Evolutionary conservation across 1,284 basidiomycete genomes (phyloP), one percentile per base, ranked within the genome.

Genomic region (Coniferiporia sulphurascens): DNA sequence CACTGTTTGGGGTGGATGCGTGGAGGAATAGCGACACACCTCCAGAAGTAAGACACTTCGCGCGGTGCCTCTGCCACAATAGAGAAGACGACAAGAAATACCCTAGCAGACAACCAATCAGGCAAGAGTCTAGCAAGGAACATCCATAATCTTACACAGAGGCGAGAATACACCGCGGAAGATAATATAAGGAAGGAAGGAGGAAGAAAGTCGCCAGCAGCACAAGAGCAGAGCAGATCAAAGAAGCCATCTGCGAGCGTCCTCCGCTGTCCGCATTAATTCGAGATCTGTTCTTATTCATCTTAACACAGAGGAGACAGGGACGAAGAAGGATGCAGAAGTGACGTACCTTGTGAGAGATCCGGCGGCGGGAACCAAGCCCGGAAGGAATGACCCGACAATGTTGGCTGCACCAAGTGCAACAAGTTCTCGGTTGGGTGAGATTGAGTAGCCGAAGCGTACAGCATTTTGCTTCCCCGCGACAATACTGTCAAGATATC

Each of bases 341-440:
- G 27, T 5, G 27, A 27, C 68, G 56, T 56, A 86, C 86, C 89
- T 79, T 0, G 95, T 93, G 63, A 96, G 93, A 1, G 89, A 91
- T 1, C 94, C 94, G 69, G 87, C 95, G 0, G 92, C 91, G 1
- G 94, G 93, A 3, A 97, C 76, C 0, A 89, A 89, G 0, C 94
- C 94, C 3, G 91, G 89, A 57, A 96, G 74, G 66, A 94, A 88
- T 0, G 91, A 89, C 0, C 80, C 85, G 1, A 76, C 80, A 22
- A 97, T 75, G 70, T 98, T 98, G 4, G 86, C 84, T 12, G 88
- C 85, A 51, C 92, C 87, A n/a, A 95, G 75, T 0, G 92, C 92
- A 45, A 94, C 92, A 1, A 95, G 78, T 70, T 98, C 95, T 43
- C 95, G 85, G 69, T 97, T 97, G 0, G 95, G 93, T 64, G 88